phyloP scores from a whole-genome alignment of 495 filamentous ascomycete species.

The Podospora pseudoanserina region DNA sequence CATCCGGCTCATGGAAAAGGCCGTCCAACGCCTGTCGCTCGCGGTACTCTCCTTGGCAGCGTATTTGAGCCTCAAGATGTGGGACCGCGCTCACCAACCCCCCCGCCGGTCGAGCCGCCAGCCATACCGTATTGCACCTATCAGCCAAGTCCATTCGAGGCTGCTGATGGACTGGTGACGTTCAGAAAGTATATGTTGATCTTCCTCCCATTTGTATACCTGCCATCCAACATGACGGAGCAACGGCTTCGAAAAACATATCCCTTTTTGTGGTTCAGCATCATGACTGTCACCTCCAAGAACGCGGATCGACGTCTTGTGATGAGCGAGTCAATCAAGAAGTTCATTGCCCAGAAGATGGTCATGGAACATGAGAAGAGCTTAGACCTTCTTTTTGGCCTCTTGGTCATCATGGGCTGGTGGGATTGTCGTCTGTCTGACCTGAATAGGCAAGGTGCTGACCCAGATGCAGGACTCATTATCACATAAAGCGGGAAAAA shows the following conservation, averaged over 20 bases:
- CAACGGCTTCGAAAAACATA: constrained; percentile 42
- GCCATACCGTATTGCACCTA: constrained; percentile 19
- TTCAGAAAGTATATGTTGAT: constrained; percentile 35
- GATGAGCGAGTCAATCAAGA: constrained; percentile 37
- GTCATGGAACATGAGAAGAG: constrained; percentile 48
- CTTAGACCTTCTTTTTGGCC: constrained; percentile 54
- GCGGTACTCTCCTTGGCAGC: constrained; percentile 4
- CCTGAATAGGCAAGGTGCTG: background rate
- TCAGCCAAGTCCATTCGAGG: constrained; percentile 27
- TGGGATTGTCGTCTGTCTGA: constrained; percentile 16
- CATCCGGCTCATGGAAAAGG: constrained; percentile 4
- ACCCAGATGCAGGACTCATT: constrained; percentile 9
- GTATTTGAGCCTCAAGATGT: constrained; percentile 10
- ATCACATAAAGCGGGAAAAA: constrained; percentile 28
- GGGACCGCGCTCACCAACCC: background rate
- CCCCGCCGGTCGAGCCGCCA: background rate
- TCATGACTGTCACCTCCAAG: constrained; percentile 43
- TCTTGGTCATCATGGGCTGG: constrained; percentile 49
- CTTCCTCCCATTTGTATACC: constrained; percentile 35
- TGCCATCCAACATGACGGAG: constrained; percentile 45
- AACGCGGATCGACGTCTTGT: constrained; percentile 17
- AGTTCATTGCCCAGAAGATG: constrained; percentile 44
- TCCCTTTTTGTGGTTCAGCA: constrained; percentile 54
- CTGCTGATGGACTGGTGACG: constrained; percentile 28
- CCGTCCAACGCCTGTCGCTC: constrained; percentile 4